These are phyloP conservation scores for Syzygium grande DNA, from an alignment of 345 rosid species.

Conservation along the genomic window DNA sequence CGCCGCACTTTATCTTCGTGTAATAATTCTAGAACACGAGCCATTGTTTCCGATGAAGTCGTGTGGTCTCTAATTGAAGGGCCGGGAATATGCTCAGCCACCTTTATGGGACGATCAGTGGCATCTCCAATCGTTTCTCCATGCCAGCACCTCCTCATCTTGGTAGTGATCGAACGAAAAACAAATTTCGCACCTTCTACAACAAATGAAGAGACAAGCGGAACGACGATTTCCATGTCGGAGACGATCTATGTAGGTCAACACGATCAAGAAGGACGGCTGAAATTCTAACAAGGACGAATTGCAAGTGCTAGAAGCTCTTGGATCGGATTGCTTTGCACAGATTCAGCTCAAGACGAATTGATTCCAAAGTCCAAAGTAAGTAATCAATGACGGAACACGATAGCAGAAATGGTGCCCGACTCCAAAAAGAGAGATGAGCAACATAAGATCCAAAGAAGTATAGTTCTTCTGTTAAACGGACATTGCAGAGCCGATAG, in stretches of 20 bases:
- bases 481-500: too few species aligned
- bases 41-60: neutral
- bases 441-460: too few species aligned
- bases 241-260: neutral
- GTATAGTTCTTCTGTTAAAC: too few species aligned
- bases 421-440: too few species aligned
- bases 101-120: neutral
- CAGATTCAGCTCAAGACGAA: too few species aligned
- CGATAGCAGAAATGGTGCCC: too few species aligned
- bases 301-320: too few species aligned
- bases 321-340: too few species aligned
- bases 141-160: neutral
- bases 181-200: neutral
- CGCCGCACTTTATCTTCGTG: slow-evolving; percentile 2
- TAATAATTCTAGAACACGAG: neutral
- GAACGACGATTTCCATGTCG: neutral
- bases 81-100: neutral
- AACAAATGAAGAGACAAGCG: neutral
- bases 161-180: neutral
- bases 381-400: too few species aligned
- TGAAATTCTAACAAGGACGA: too few species aligned
- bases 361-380: too few species aligned
- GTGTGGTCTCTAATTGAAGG: neutral
- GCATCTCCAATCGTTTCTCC: neutral
- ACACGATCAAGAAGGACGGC: too few species aligned